Evolutionary conservation across 306 rosid genomes (phyloP).

Genomic region (Quercus engelmannii): DNA sequence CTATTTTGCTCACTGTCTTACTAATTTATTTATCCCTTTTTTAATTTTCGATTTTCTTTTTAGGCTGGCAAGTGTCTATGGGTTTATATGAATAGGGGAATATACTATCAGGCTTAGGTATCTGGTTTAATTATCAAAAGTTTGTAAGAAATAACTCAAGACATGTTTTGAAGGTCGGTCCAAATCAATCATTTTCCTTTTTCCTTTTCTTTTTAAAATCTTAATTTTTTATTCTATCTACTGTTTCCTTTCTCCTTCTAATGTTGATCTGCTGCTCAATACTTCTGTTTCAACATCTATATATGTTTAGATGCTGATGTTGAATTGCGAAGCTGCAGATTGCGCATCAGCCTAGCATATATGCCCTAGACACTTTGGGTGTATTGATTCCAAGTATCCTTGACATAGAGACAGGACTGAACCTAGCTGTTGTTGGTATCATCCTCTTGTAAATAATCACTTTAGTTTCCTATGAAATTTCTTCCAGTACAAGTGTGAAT

Average conservation of each 20-base stretch:
- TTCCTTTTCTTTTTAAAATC: neutral
- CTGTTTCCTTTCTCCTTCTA: neutral
- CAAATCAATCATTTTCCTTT: neutral
- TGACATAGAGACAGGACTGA: too few relatives aligned
- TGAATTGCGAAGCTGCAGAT: slow-evolving; percentile 49
- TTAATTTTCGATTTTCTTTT: too few relatives aligned
- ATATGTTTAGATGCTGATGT: neutral
- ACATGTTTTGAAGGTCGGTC: neutral
- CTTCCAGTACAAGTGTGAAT: too few relatives aligned
- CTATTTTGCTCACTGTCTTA: neutral
- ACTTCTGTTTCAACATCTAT: slow-evolving; percentile 1
- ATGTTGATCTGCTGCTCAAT: neutral
- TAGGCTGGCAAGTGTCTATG: too few relatives aligned
- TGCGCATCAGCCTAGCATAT: slow-evolving; percentile 85
- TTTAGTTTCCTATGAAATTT: too few relatives aligned
- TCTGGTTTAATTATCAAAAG: too few relatives aligned
- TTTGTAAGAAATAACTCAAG: neutral
- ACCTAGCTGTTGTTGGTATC: too few relatives aligned
- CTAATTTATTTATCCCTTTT: neutral
- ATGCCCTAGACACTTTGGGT: slow-evolving; percentile 88
- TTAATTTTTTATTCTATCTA: neutral
- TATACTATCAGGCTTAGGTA: too few relatives aligned
- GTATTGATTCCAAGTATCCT: slow-evolving; percentile 70
- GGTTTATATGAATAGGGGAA: too few relatives aligned
- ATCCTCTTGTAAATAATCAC: too few relatives aligned